phyloP scores from a whole-genome alignment of 78 protist species.

The Anaeramoeba flamelloides region DNA sequence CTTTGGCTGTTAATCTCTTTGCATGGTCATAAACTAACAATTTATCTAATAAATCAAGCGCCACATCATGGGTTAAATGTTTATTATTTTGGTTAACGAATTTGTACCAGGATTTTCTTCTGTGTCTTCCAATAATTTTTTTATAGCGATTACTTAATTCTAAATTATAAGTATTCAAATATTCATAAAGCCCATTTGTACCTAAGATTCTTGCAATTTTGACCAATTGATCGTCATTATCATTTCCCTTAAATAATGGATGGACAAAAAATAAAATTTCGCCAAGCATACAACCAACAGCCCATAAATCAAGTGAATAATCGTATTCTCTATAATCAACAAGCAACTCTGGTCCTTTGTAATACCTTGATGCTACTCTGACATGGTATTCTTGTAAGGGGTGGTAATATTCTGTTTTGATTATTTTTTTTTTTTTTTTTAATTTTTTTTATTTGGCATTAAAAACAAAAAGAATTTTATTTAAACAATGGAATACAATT shows the following conservation, averaged over 20 bases:
- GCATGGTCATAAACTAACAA: no score
- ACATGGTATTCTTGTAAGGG: conserved; percentile 87
- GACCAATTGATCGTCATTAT: conserved; percentile 95
- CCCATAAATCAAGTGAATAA: conserved; percentile 94
- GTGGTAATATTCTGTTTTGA: conserved; percentile 93
- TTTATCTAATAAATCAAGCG: conserved; percentile 79
- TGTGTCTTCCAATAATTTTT: conserved; percentile 45
- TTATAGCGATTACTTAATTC: conserved; percentile 55
- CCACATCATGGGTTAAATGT: conserved; percentile 66
- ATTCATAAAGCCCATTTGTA: conserved; percentile 70
- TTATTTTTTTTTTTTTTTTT: no score
- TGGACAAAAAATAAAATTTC: no score
- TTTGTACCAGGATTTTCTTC: no score
- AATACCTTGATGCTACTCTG: conserved; percentile 98
- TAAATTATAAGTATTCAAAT: conserved; percentile 75
- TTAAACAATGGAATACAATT: no score
- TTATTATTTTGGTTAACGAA: conserved; percentile 49
- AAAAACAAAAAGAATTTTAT: no score
- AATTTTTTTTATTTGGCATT: no score
- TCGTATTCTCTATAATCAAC: conserved; percentile 83
- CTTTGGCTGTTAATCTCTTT: no score
- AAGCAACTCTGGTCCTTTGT: conserved; percentile 92
- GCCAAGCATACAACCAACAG: conserved; percentile 94
- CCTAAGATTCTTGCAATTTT: conserved; percentile 94
- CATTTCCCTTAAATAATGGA: conserved; percentile 98